phyloP scores from a whole-genome alignment of 495 filamentous ascomycete species.

The Talaromyces thailandensis region DNA sequence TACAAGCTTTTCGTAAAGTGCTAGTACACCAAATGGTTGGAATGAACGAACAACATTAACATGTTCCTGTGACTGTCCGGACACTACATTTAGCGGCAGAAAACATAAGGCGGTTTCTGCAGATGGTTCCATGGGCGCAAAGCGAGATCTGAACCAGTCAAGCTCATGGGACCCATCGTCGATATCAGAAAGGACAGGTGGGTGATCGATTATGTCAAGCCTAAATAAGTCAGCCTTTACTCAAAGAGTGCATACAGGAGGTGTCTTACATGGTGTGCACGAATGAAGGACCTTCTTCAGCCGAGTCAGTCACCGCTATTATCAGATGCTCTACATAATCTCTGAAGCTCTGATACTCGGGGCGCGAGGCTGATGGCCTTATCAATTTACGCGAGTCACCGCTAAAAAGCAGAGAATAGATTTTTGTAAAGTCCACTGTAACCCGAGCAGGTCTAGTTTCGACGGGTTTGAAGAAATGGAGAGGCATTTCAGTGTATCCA shows the following conservation, averaged over 20 bases:
- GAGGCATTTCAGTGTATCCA: background rate
- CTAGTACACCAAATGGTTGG: slow-evolving; percentile 12
- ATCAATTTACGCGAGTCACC: background rate
- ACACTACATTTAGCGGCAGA: background rate
- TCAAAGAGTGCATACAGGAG: background rate
- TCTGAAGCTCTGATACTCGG: background rate
- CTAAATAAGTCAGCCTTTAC: background rate
- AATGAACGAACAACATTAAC: background rate
- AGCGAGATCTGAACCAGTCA: slow-evolving; percentile 1
- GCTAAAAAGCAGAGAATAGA: background rate
- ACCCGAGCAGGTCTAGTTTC: background rate
- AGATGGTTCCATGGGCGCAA: background rate
- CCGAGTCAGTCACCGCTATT: background rate
- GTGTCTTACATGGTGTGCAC: slow-evolving; percentile 4
- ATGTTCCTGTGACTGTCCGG: background rate
- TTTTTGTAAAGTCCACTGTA: background rate
- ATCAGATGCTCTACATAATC: slow-evolving; percentile 4
- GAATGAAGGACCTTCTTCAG: background rate
- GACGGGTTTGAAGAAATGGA: background rate
- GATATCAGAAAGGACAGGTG: background rate
- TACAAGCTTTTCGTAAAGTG: slow-evolving; percentile 30
- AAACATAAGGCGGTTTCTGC: background rate
- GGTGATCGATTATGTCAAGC: slow-evolving; percentile 3
- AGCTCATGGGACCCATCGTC: background rate
- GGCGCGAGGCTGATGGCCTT: background rate